phyloP scores from a whole-genome alignment of 192 early-diverging fungal genomes.

The Coemansia sp. region DNA sequence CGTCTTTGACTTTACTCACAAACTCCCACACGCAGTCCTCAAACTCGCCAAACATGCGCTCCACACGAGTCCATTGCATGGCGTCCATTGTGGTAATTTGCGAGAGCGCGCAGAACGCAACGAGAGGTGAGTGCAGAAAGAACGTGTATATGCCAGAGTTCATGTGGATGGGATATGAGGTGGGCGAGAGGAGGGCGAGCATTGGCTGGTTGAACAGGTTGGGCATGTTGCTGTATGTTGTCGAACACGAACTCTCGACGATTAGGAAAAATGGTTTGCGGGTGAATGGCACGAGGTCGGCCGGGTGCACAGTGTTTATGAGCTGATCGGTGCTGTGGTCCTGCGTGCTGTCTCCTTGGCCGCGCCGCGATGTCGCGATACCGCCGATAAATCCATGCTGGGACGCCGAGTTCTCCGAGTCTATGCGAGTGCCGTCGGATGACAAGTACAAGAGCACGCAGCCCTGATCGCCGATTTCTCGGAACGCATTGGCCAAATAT shows the following conservation, averaged over 20 bases:
- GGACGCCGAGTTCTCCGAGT: neutral
- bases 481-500: conserved; percentile 87
- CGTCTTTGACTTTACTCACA: conserved; percentile 6
- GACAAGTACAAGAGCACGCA: conserved; percentile 88
- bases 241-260: conserved; percentile 88
- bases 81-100: conserved; percentile 24
- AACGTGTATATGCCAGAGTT: conserved; percentile 90
- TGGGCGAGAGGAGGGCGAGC: conserved; percentile 86
- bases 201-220: conserved; percentile 86
- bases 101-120: conserved; percentile 77
- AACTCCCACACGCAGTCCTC: conserved; percentile 32
- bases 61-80: conserved; percentile 26
- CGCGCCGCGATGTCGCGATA: conserved; percentile 48
- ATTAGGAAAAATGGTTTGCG: conserved; percentile 93
- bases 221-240: conserved; percentile 82
- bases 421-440: conserved; percentile 68
- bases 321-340: conserved; percentile 48
- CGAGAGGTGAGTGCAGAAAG: conserved; percentile 87
- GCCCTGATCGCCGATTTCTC: conserved; percentile 85
- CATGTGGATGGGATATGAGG: conserved; percentile 69
- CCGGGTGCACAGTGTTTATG: conserved; percentile 81
- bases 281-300: conserved; percentile 90
- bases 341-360: conserved; percentile 25
- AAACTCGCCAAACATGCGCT: conserved; percentile 23
- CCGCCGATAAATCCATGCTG: conserved; percentile 48